Conservation (phyloP, 768 basidiomycete genomes). For the Scleroderma citrinum region DNA sequence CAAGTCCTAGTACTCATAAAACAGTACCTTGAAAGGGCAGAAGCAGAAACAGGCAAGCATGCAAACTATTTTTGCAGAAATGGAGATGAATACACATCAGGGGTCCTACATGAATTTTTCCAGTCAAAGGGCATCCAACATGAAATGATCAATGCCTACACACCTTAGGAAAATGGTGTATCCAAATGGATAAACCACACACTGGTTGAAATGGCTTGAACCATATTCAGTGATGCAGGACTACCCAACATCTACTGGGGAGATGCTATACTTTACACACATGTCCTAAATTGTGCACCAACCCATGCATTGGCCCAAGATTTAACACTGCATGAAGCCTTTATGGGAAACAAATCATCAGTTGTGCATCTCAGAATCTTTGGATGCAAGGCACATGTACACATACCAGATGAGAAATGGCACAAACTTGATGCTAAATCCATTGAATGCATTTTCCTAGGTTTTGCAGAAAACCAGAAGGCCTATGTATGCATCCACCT, state of each 20-base stretch:
- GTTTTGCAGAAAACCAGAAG: background rate
- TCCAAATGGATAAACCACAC: slow-evolving; percentile 1
- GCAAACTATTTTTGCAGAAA: background rate
- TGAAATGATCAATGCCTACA: slow-evolving; percentile 4
- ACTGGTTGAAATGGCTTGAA: background rate
- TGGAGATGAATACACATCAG: slow-evolving; percentile 26
- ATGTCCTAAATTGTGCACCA: background rate
- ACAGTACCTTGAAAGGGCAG: background rate
- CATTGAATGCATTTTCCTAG: background rate
- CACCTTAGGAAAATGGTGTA: slow-evolving; percentile 1
- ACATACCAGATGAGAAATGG: slow-evolving; percentile 15
- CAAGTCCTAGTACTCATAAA: background rate
- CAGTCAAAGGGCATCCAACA: slow-evolving; percentile 4
- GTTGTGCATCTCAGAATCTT: slow-evolving; percentile 12
- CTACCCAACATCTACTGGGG: slow-evolving; percentile 2
- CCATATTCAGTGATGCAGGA: background rate
- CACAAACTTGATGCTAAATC: slow-evolving; percentile 1
- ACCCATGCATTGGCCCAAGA: background rate
- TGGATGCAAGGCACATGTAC: slow-evolving; percentile 23
- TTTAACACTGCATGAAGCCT: slow-evolving; percentile 20
- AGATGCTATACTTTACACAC: background rate
- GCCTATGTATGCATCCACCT: background rate
- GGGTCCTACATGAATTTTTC: slow-evolving; percentile 14
- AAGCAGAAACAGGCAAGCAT: background rate
- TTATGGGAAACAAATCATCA: slow-evolving; percentile 14